These are phyloP conservation scores for Diaporthe helianthi DNA, from an alignment of 2,329 filamentous ascomycete genomes.

Conservation along the genomic window DNA sequence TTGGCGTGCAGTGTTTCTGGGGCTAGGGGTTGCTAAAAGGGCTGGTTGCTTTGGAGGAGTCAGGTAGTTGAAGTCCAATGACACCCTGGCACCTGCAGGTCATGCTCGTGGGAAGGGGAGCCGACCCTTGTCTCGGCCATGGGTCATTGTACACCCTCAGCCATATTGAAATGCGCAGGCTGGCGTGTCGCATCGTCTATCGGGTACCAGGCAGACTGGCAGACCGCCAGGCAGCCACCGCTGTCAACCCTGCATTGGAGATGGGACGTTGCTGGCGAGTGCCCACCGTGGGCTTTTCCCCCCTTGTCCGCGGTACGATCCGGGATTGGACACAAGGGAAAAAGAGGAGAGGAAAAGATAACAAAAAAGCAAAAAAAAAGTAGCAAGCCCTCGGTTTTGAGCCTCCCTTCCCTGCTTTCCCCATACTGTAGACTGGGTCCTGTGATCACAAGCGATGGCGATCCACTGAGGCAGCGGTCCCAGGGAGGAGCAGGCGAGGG, in stretches of 20 bases:
- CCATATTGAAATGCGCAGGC: neutral
- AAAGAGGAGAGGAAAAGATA: neutral
- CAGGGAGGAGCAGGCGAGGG: slow-evolving; percentile 16
- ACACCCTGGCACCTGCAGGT: slow-evolving; percentile 15
- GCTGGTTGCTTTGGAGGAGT: neutral
- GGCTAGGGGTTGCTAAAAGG: slow-evolving; percentile 10
- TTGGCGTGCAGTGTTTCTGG: slow-evolving; percentile 20
- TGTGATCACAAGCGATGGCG: slow-evolving; percentile 21
- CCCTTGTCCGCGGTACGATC: neutral
- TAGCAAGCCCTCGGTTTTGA: neutral
- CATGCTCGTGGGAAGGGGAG: slow-evolving; percentile 22
- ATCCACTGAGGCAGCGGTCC: slow-evolving; percentile 2
- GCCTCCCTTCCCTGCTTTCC: slow-evolving; percentile 4
- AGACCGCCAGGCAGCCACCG: neutral
- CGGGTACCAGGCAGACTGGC: slow-evolving; percentile 9
- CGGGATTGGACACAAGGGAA: neutral
- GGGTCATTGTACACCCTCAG: slow-evolving; percentile 25
- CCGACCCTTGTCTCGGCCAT: slow-evolving; percentile 25
- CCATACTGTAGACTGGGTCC: slow-evolving; percentile 1
- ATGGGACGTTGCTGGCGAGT: neutral
- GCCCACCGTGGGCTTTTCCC: neutral
- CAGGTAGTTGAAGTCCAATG: slow-evolving; percentile 22
- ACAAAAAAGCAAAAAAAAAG: neutral
- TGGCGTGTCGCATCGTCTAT: slow-evolving; percentile 2
- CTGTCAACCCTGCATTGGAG: slow-evolving; percentile 26